phyloP scores from a whole-genome alignment of 129 eudicot species.

The Erigeron canadensis region DNA sequence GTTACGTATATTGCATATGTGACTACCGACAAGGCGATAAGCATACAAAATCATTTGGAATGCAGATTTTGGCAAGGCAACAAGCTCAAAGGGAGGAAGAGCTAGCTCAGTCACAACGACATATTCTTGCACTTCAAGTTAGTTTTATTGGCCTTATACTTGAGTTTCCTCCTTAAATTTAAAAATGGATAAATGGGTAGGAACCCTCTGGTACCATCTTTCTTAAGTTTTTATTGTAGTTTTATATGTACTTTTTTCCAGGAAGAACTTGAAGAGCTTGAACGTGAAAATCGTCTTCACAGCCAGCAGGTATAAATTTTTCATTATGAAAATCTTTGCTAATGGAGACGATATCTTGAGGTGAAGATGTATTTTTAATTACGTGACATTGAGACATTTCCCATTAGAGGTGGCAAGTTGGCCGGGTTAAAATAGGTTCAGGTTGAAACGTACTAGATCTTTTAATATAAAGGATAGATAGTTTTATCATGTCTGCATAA shows the following conservation, averaged over 20 bases:
- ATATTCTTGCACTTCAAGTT: slow-evolving; percentile 98
- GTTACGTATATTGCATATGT: neutral
- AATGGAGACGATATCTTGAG: neutral
- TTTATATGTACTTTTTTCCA: slow-evolving; percentile 41
- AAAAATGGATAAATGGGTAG: no score
- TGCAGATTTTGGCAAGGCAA: slow-evolving; percentile 95
- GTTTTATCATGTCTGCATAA: neutral
- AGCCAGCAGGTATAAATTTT: slow-evolving; percentile 70
- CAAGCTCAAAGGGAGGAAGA: slow-evolving; percentile 99
- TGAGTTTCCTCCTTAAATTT: slow-evolving; percentile 1
- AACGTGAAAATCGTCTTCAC: slow-evolving; percentile 95
- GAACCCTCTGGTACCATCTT: no score
- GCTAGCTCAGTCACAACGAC: slow-evolving; percentile 94
- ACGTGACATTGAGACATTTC: slow-evolving; percentile 3
- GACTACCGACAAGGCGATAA: slow-evolving; percentile 2
- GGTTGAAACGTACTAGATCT: neutral
- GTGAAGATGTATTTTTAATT: neutral
- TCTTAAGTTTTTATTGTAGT: neutral
- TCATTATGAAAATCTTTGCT: neutral
- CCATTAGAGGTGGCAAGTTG: slow-evolving; percentile 1
- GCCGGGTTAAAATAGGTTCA: slow-evolving; percentile 2
- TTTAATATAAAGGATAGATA: neutral
- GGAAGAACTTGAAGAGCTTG: slow-evolving; percentile 99
- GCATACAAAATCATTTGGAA: slow-evolving; percentile 11
- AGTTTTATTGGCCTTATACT: slow-evolving; percentile 21